Evolutionary conservation across 441 rosid genomes (phyloP).

Genomic region (Syzygium syzygioides): DNA sequence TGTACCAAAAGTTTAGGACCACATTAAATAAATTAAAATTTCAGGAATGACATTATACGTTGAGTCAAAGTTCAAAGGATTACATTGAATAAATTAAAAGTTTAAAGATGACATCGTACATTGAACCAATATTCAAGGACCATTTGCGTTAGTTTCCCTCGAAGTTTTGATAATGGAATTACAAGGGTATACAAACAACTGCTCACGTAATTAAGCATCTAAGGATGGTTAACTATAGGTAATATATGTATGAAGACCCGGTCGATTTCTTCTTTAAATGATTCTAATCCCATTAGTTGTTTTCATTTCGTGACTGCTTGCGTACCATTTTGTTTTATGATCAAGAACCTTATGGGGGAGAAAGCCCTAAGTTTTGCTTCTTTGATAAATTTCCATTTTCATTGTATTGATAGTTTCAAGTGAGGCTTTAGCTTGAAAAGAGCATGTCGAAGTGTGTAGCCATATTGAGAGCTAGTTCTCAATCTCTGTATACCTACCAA

Average conservation of each 20-base stretch:
- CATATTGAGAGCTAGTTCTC: not conserved
- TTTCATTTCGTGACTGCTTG: not conserved
- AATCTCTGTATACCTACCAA: not conserved
- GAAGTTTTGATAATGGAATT: not conserved
- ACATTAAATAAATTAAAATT: not conserved
- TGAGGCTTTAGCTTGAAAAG: not conserved
- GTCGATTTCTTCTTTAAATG: not conserved
- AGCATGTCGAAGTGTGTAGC: not conserved
- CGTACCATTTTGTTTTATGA: not conserved
- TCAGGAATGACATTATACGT: rapidly evolving
- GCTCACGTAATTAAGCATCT: not conserved
- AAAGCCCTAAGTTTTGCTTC: not conserved
- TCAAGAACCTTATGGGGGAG: not conserved
- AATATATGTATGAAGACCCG: not conserved
- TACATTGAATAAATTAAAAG: not conserved
- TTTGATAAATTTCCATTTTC: not conserved
- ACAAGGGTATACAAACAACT: not conserved
- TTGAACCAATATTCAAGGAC: rapidly evolving
- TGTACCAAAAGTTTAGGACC: not conserved
- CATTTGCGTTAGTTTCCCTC: not conserved
- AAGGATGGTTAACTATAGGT: not conserved
- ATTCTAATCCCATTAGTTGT: not conserved
- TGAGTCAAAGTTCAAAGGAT: not conserved
- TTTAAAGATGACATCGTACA: rapidly evolving
- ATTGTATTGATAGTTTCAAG: not conserved